phyloP scores from a whole-genome alignment of 371 early-diverging fungal species.

The Syncephalastrum sp. region DNA sequence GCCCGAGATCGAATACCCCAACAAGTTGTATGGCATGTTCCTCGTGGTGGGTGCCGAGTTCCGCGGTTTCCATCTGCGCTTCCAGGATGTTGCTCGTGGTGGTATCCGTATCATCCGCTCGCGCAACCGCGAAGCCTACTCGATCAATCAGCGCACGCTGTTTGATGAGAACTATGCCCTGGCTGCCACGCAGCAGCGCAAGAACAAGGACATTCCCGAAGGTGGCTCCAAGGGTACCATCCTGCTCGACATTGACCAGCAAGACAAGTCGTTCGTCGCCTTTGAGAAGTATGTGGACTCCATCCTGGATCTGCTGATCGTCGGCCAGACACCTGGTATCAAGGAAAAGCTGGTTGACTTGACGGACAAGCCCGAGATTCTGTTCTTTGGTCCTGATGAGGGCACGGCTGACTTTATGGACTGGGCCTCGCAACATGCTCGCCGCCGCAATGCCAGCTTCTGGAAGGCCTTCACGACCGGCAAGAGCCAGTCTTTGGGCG shows the following conservation, averaged over 20 bases:
- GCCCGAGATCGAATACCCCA: slow-evolving; percentile 94
- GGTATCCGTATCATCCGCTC: slow-evolving; percentile 98
- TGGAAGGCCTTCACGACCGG: slow-evolving; percentile 99
- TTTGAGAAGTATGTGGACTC: slow-evolving; percentile 98
- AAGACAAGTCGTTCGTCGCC: slow-evolving; percentile 94
- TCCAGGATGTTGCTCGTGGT: slow-evolving; percentile 97
- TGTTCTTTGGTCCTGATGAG: slow-evolving; percentile 99
- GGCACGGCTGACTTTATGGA: slow-evolving; percentile 99
- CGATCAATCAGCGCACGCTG: slow-evolving; percentile 92
- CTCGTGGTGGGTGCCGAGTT: slow-evolving; percentile 97
- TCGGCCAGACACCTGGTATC: slow-evolving; percentile 93
- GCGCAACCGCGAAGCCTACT: slow-evolving; percentile 95
- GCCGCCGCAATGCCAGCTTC: slow-evolving; percentile 87
- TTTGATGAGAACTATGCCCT: slow-evolving; percentile 98
- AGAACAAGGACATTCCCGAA: slow-evolving; percentile 99
- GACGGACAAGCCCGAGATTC: slow-evolving; percentile 89
- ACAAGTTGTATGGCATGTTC: slow-evolving; percentile 92
- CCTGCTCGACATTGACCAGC: slow-evolving; percentile 87
- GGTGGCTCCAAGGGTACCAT: slow-evolving; percentile 99
- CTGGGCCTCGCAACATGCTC: slow-evolving; percentile 97
- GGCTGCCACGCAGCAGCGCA: slow-evolving; percentile 96
- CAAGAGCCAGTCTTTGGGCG: slow-evolving; percentile 93
- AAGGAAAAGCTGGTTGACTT: slow-evolving; percentile 94
- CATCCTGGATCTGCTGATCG: slow-evolving; percentile 88
- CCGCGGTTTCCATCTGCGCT: slow-evolving; percentile 98